Evolutionary conservation across 2,329 filamentous ascomycete species (phyloP), one percentile per base, ranked within the genome.

Genomic region (Raffaelea albimanens): DNA sequence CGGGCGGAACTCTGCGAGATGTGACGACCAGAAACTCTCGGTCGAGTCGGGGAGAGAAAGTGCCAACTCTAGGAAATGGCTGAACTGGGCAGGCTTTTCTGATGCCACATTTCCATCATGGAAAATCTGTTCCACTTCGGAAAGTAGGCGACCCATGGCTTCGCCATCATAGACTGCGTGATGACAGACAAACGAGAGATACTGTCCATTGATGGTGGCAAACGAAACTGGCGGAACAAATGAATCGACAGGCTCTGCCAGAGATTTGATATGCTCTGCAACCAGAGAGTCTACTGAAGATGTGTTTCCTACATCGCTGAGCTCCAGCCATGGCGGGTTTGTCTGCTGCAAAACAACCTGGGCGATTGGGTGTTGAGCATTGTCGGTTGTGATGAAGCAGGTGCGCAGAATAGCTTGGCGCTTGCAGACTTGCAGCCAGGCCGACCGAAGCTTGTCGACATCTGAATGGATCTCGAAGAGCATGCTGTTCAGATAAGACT

Each of bases 151-250:
- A 1, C 73, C 68, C 57, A 95, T 83, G 0, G 88, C 87, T 33
- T 84, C 80, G 0, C 85, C 90, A 63, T 96, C 90, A 56, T 95
- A 95, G 1, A 95, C 68, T 2, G 87, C 86, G 64, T 96, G 90
- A 56, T 95, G 89, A 56, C 69, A 81, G 34, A 70, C 62, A 43
- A 73, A 73, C 0, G 68, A 82, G 1, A 73, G 56, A 40, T 71
- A 72, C 0, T 49, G 44, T 0, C 52, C 58, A 0, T 56, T 55
- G 10, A 78, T 62, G 0, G 70, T 45, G 0, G 67, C 70, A 44
- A 73, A 64, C 4, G 68, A 74, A 11, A 71, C 61, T 1, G 69
- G 75, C 9, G 69, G 72, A 3, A 53, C 59, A 14, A 63, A 59
- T 0, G 70, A 70, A 42, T 78, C 67, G 5, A 80, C 50, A 0